Conservation (phyloP, 306 rosid genomes). For the Prunus mira region DNA sequence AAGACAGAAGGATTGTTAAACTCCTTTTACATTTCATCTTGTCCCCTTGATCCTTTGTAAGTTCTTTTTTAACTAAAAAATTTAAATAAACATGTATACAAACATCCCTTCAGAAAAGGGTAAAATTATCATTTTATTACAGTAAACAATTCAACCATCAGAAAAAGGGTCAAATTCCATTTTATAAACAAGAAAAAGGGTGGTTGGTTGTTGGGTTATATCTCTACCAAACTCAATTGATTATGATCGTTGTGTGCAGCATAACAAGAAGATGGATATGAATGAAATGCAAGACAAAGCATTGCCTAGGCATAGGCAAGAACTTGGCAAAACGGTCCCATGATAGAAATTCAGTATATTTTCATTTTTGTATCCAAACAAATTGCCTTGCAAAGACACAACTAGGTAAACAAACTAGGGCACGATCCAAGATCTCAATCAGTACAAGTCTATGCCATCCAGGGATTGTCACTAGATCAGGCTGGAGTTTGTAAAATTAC, state of each 20-base stretch:
- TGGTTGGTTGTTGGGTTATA: too few species aligned
- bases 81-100: too few species aligned
- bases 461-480: background rate
- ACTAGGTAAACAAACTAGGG: background rate
- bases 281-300: background rate
- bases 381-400: background rate
- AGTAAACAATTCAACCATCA: too few species aligned
- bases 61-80: too few species aligned
- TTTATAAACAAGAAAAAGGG: too few species aligned
- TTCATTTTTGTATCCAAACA: background rate
- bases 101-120: too few species aligned
- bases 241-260: background rate
- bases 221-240: too few species aligned
- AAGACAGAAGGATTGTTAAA: too few species aligned
- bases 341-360: background rate
- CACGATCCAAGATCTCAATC: background rate
- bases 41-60: too few species aligned
- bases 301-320: background rate
- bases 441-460: background rate
- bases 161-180: too few species aligned
- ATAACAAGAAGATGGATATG: background rate
- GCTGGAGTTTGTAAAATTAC: conserved; percentile 7
- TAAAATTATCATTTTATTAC: too few species aligned
- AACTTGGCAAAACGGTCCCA: background rate
- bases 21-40: too few species aligned